phyloP scores from a whole-genome alignment of 495 filamentous ascomycete genomes.

The Hapsidospora chrysogenum region DNA sequence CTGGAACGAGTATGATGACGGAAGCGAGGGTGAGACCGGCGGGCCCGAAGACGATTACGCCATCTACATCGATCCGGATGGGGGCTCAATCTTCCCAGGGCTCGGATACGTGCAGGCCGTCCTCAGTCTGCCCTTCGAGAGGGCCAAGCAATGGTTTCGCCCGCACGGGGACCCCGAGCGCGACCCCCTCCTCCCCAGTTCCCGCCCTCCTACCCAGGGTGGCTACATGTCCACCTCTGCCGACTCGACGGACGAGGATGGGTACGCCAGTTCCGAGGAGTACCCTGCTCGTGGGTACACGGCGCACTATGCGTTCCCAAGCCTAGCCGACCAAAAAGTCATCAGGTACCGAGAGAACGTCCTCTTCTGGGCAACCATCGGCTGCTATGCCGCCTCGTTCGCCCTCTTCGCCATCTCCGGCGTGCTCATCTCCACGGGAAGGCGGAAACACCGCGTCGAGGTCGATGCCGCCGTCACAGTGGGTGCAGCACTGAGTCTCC shows the following conservation, averaged over 20 bases:
- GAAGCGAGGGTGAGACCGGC: slow-evolving; percentile 41
- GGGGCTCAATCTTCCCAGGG: slow-evolving; percentile 28
- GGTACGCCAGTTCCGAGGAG: slow-evolving; percentile 13
- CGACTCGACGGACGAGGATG: slow-evolving; percentile 9
- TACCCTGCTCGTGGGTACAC: slow-evolving; percentile 21
- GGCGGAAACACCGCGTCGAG: slow-evolving; percentile 32
- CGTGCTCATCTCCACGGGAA: slow-evolving; percentile 35
- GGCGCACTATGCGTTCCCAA: slow-evolving; percentile 26
- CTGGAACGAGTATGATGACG: slow-evolving; percentile 53
- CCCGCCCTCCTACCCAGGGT: slow-evolving; percentile 9
- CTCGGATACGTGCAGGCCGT: slow-evolving; percentile 21
- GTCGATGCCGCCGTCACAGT: slow-evolving; percentile 44
- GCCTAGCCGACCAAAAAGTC: slow-evolving; percentile 20
- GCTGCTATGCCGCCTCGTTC: slow-evolving; percentile 26
- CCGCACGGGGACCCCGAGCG: slow-evolving; percentile 10
- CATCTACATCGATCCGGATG: slow-evolving; percentile 39
- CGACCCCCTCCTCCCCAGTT: slow-evolving; percentile 16
- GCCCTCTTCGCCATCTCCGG: slow-evolving; percentile 36
- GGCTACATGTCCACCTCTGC: slow-evolving; percentile 15
- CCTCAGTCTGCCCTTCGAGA: slow-evolving; percentile 26
- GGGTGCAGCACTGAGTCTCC: slow-evolving; percentile 36
- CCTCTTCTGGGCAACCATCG: slow-evolving; percentile 24
- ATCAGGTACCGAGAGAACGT: slow-evolving; percentile 24
- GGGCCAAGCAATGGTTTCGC: slow-evolving; percentile 23
- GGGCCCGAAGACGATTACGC: slow-evolving; percentile 31